A percentile compares a stretch with the other conserved stretches of the same genome.
phyloP scores from a whole-genome alignment of 2,329 filamentous ascomycete genomes.

The Microcyclospora pomicola region DNA sequence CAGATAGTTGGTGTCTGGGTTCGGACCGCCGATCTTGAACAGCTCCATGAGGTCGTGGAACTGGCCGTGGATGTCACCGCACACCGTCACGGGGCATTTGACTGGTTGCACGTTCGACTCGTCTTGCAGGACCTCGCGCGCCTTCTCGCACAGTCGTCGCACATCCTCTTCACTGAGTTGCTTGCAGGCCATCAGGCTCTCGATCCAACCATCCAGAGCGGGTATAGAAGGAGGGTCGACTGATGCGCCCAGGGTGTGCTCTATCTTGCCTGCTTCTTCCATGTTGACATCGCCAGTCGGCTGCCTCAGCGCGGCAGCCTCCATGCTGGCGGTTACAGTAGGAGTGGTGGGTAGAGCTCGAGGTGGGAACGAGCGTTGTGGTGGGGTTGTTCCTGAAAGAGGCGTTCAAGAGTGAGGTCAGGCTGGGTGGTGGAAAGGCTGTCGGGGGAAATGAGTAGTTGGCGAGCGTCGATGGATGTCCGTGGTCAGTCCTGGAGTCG shows the following conservation, averaged over 20 bases:
- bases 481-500: no score
- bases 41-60: slow-evolving; percentile 99
- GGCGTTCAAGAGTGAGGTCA: background rate
- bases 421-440: background rate
- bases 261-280: slow-evolving; percentile 87
- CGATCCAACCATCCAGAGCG: slow-evolving; percentile 95
- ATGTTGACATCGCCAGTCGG: slow-evolving; percentile 71
- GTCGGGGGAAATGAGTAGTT: background rate
- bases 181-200: slow-evolving; percentile 96
- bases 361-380: slow-evolving; percentile 1
- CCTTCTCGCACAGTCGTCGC: slow-evolving; percentile 94
- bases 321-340: slow-evolving; percentile 7
- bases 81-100: slow-evolving; percentile 98
- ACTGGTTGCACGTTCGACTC: slow-evolving; percentile 99
- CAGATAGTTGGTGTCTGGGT: slow-evolving; percentile 97
- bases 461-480: background rate
- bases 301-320: slow-evolving; percentile 22
- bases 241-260: slow-evolving; percentile 54
- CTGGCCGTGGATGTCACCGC: slow-evolving; percentile 97
- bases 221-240: slow-evolving; percentile 83
- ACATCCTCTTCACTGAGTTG: slow-evolving; percentile 91
- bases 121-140: slow-evolving; percentile 88
- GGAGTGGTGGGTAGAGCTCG: background rate
- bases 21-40: slow-evolving; percentile 96
- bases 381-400: background rate